Base-by-base conservation (phyloP, 768 basidiomycete genomes). In the Cytidiella melzeri region DNA sequence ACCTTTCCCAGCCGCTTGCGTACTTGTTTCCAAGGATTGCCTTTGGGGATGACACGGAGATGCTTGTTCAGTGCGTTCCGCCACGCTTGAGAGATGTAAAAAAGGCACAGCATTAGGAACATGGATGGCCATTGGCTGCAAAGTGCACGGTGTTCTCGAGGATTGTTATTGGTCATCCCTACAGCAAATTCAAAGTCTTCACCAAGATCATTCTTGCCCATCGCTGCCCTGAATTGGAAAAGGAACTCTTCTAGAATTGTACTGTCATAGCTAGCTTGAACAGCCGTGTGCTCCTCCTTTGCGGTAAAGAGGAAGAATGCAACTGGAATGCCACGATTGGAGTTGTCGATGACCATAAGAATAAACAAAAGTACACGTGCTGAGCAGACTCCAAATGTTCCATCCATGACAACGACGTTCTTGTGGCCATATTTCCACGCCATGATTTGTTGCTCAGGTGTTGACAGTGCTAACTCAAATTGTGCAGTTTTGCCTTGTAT, bases 61-160 rank as follows among this genome's bases (percentile, higher is more conserved):
- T 51, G 52, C 21, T 55, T 55, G 52, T 61, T 62, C n/a, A 67
- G 55, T 5, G 50, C 52, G 45, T 66, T 68, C 15, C 55, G 47
- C 69, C 67, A 69, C 20, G 60, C 58, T 39, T 69, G 67, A 55
- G 63, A 63, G 24, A 60, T 47, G 55, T 70, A 67, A 47, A 70
- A 69, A 24, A 61, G 62, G 55, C 69, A 70, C 1, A 70, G 57
- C 2, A 70, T 23, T 12, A 69, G 67, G 11, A 50, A 26, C 15
- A 45, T 28, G 4, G 12, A 10, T 7, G 44, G 44, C 7, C 41
- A 67, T 48, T n/a, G 25, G 20, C 21, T 21, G 12, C 47, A 28
- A 5, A 67, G 57, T 15, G 57, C 65, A 25, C 23, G 25, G 1
- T 59, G 55, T 44, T 68, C 65, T 3, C 58, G 47, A 3, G 57